Percentiles rank a stretch among this genome's conserved stretches.
phyloP scores from a whole-genome alignment of 2,329 filamentous ascomycete species.

The Pestalotiopsis sp. region DNA sequence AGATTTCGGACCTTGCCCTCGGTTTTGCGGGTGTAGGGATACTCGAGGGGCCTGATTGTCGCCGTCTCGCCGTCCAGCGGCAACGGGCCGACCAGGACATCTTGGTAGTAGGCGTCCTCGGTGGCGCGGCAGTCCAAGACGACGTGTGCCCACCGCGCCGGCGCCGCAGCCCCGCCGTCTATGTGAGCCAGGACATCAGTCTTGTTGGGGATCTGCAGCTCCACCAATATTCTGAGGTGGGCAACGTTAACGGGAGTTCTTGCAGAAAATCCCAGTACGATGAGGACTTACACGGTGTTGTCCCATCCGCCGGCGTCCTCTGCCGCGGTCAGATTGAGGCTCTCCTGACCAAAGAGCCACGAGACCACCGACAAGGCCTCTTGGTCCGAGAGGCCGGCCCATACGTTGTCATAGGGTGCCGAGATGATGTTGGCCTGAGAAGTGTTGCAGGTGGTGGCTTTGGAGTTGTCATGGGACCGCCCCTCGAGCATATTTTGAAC shows the following conservation, averaged over 20 bases:
- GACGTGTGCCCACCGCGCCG: conserved; percentile 46
- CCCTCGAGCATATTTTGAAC: neutral
- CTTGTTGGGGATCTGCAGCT: conserved; percentile 51
- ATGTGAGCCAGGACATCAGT: conserved; percentile 48
- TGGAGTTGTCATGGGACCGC: neutral
- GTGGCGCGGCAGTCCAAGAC: conserved; percentile 42
- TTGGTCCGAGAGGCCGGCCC: conserved; percentile 32
- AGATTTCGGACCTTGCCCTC: conserved; percentile 42
- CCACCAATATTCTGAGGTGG: conserved; percentile 30
- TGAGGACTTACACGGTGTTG: conserved; percentile 33
- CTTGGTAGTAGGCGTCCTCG: conserved; percentile 39
- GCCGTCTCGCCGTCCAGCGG: conserved; percentile 43
- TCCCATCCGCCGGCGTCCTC: conserved; percentile 39
- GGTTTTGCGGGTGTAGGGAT: conserved; percentile 43
- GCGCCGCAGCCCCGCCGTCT: conserved; percentile 37
- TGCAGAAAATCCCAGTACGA: neutral
- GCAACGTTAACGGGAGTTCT: neutral
- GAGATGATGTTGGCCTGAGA: neutral
- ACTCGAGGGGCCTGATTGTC: conserved; percentile 41
- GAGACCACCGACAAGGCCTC: conserved; percentile 40
- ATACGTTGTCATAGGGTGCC: conserved; percentile 15
- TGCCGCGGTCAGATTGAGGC: conserved; percentile 40
- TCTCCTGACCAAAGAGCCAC: conserved; percentile 41
- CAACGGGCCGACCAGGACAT: conserved; percentile 53
- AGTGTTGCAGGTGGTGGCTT: neutral